Base-by-base conservation (phyloP, 2,329 filamentous ascomycete genomes). In the Ceratocystis smalleyi region DNA sequence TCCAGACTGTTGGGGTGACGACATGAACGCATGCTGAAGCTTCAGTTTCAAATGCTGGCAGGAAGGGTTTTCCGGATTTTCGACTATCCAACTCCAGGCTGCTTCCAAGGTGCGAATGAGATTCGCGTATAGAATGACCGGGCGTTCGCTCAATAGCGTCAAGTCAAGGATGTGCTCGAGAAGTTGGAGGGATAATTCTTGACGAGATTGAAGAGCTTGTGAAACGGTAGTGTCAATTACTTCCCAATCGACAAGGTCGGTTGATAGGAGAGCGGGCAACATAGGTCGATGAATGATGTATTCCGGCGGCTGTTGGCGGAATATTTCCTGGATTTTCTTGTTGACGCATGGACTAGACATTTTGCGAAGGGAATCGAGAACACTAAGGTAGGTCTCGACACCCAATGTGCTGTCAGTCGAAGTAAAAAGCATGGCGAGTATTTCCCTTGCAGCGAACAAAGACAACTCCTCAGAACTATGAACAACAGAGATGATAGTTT, bases 51-150 rank as follows among this genome's bases (percentile, higher is more conserved):
- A 80, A 43, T 87, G 81, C 69, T 88, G 84, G 10, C 84, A 88
- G 24, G 82, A 77, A 24, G 77, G 71, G 2, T 88, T 79, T 49
- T 79, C 79, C 0, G 87, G 81, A 17, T 95, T 86, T 68, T 91
- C 88, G 5, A 78, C 77, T 43, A 95, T 82, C 90, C 91, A 96
- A 59, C 83, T 77, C 76, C 88, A 91, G 49, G 94, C 85, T 59
- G 85, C 87, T 68, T 92, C 86, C 64, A 96, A 79, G 65, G 89
- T 95, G 67, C 84, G 82, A 5, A 89, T 85, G 71, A 96, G 95
- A 74, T 97, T 91, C 1, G 91, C 85, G 69, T 90, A 88, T 59
- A 96, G 77, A 0, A 87, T 88, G 47, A 87, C 82, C 0, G 90
- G 89, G 55, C 85, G 83, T 59, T 91, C 88, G 69, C 83, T 88